Evolutionary conservation across 73 alveolate species (phyloP).

Genomic region (Paramecium caudatum): DNA sequence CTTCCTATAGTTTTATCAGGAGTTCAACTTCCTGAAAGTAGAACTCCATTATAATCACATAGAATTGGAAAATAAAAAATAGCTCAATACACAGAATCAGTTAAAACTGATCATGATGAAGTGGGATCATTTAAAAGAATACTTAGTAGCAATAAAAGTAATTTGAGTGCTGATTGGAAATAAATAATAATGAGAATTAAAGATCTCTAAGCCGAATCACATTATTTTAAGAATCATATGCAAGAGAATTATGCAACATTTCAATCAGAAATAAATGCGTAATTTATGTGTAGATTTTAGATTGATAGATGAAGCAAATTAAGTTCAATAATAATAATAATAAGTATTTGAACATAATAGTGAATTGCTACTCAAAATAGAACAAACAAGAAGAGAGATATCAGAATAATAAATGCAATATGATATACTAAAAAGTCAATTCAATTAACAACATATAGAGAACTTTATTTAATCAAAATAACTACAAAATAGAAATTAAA

Average conservation of each 20-base stretch:
- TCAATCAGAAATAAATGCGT: constrained; percentile 21
- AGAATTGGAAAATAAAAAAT: constrained; percentile 25
- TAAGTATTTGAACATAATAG: constrained; percentile 4
- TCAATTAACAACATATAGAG: background rate
- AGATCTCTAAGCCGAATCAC: constrained; percentile 29
- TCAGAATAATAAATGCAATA: background rate
- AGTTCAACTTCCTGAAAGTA: constrained; percentile 8
- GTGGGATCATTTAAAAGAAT: constrained; percentile 4
- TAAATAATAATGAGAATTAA: constrained; percentile 29
- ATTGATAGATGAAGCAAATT: constrained; percentile 8
- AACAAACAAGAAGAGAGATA: background rate
- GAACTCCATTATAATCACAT: constrained; percentile 30
- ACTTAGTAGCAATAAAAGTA: background rate
- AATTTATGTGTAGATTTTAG: background rate
- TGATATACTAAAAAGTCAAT: background rate
- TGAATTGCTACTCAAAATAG: background rate
- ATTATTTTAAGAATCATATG: constrained; percentile 46
- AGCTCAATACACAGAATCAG: background rate
- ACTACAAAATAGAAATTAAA: constrained; percentile 20
- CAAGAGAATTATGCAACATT: constrained; percentile 23
- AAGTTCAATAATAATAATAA: background rate
- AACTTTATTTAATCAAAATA: constrained; percentile 12
- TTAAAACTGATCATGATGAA: constrained; percentile 37
- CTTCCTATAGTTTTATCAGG: background rate
- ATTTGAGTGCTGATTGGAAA: constrained; percentile 38